These are phyloP conservation scores for Recurvomyces mirabilis DNA, from an alignment of 495 filamentous ascomycete genomes.

Conservation along the genomic window DNA sequence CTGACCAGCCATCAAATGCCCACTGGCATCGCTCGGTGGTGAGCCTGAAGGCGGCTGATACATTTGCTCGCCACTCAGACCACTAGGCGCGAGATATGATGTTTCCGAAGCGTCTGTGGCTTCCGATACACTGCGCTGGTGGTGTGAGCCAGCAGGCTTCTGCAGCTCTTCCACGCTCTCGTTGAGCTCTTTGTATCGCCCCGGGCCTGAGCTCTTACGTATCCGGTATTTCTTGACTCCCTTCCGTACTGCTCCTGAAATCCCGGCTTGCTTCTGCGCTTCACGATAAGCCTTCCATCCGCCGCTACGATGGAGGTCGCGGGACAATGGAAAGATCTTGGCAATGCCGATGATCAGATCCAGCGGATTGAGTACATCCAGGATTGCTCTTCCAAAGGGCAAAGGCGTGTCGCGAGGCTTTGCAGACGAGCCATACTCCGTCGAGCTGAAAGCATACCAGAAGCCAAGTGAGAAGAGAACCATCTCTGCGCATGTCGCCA, in stretches of 20 bases:
- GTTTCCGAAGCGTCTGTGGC: neutral
- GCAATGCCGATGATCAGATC: conserved; percentile 8
- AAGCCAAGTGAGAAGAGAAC: conserved; percentile 12
- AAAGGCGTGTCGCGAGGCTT: conserved; percentile 3
- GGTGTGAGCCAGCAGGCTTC: neutral
- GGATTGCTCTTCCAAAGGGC: conserved; percentile 5
- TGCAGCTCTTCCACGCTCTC: neutral
- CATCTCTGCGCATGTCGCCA: conserved; percentile 10
- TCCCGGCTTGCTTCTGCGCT: neutral
- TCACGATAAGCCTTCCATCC: conserved; percentile 5
- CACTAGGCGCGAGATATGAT: neutral
- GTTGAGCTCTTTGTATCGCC: conserved; percentile 2
- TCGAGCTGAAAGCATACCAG: conserved; percentile 16
- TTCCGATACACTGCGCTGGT: neutral
- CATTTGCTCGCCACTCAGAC: neutral
- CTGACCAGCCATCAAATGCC: neutral
- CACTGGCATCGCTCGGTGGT: neutral
- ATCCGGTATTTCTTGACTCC: neutral
- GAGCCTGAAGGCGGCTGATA: conserved; percentile 4
- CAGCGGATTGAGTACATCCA: conserved; percentile 6
- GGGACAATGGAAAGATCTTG: conserved; percentile 3
- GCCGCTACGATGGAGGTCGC: conserved; percentile 3
- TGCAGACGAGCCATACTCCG: conserved; percentile 9
- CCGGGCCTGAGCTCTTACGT: neutral
- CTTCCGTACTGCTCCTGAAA: no score